Conservation (phyloP, 2,329 filamentous ascomycete genomes). For the Fusarium begoniae region DNA sequence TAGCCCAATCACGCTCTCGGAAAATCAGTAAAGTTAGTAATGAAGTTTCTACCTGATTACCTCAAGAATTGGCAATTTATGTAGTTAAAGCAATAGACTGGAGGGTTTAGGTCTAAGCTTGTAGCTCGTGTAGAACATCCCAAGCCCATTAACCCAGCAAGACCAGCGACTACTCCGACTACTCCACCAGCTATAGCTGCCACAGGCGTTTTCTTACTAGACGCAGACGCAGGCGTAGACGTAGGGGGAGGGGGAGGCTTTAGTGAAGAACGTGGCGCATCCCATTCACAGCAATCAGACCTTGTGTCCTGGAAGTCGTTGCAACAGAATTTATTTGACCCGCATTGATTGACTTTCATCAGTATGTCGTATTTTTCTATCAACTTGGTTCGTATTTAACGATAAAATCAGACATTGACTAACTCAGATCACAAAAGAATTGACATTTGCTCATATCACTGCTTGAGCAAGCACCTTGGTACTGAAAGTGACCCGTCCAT, state of each 20-base stretch:
- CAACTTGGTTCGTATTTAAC: accelerated
- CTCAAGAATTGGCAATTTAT: too few relatives aligned
- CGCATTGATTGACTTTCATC: background rate
- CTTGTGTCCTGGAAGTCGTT: accelerated
- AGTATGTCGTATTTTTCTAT: background rate
- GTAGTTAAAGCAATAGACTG: accelerated
- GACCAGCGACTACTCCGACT: background rate
- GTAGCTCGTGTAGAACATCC: background rate
- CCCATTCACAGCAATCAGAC: background rate
- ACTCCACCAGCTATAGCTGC: background rate
- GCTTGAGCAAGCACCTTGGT: background rate
- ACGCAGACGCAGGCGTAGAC: background rate
- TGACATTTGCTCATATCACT: background rate
- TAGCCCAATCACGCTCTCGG: background rate
- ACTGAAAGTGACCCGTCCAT: background rate
- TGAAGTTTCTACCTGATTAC: accelerated
- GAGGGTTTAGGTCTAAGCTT: background rate
- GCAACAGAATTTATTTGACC: background rate
- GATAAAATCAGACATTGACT: accelerated
- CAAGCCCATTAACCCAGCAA: accelerated
- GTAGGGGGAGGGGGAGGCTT: background rate
- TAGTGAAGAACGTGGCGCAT: background rate
- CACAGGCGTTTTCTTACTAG: accelerated
- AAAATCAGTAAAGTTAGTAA: accelerated
- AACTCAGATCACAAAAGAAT: background rate